Base-by-base conservation (phyloP, 2,329 filamentous ascomycete genomes). In the Apiospora hydei region DNA sequence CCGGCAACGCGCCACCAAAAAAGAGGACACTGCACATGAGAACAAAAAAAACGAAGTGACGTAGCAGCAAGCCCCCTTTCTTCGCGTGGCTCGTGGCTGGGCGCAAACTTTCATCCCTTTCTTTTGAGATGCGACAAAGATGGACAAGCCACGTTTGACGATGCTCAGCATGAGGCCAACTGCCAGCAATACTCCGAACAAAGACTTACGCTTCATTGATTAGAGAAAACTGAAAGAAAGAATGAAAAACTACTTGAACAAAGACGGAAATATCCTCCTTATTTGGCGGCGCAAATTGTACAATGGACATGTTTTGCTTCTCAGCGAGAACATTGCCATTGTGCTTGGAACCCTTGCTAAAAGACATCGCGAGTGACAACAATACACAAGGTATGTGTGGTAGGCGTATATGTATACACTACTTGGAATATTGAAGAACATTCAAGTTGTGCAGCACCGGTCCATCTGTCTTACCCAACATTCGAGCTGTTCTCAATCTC, bases 1-100 rank as follows among this genome's bases (percentile, higher is more conserved):
- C 53, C 30, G 34, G 57, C 57, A 64, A 64, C 57, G 26, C 53
- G 53, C 53, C 53, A 61, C 53, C 53, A 61, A 38, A 57, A 30
- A 30, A 6, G 26, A 38, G 53, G 30, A 4, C 53, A 3, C 53
- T 21, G 18, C 18, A 11, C 10, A 61, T 14, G 46, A 6, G 21
- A 24, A 41, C n/a, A 41, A n/a, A 38, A 41, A 8, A 41, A n/a
- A 38, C n/a, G 34, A 4, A 24, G 57, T 64, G 57, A 64, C 57
- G 57, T 64, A 64, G 57, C 21, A 24, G 10, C 8, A 7, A 30
- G 53, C 53, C 10, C 30, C 53, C 34, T 38, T 61, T 49, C 46
- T 47, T 38, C 53, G 38, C 53, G 53, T 61, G 53, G 7, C 53
- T 61, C 30, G 26, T 61, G 26, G 30, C 53, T 61, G 53, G 38